phyloP scores from a whole-genome alignment of 2,329 filamentous ascomycete genomes.

The Leptodontidium sp. region DNA sequence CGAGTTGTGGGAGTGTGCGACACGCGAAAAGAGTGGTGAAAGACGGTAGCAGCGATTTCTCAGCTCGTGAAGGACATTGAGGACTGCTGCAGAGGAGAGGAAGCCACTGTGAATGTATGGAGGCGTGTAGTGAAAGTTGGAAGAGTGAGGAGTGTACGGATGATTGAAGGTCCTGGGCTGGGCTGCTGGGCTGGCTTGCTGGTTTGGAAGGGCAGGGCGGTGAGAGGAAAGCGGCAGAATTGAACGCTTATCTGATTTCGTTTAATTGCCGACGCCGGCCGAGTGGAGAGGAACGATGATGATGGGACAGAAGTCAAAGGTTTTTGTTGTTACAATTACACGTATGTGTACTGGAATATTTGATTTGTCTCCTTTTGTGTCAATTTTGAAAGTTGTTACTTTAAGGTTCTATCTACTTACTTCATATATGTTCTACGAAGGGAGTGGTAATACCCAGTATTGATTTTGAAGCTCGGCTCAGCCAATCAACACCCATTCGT shows the following conservation, averaged over 20 bases:
- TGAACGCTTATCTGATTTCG: conserved; percentile 14
- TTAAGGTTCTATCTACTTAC: no score
- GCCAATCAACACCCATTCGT: no score
- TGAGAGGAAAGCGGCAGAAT: conserved; percentile 8
- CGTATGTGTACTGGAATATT: no score
- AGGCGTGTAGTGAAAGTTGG: conserved; percentile 27
- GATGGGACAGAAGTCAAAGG: no score
- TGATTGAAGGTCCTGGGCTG: conserved; percentile 18
- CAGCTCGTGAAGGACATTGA: conserved; percentile 22
- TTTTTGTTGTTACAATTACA: no score
- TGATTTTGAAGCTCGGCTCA: no score
- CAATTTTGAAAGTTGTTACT: no score
- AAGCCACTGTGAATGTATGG: conserved; percentile 19
- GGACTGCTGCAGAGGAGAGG: conserved; percentile 7
- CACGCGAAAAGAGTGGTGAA: conserved; percentile 16
- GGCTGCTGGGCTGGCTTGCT: conserved; percentile 12
- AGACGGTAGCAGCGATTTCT: conserved; percentile 4
- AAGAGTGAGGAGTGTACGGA: conserved; percentile 19
- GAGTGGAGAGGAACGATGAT: no score
- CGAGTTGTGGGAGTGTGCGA: conserved; percentile 24
- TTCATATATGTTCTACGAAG: no score
- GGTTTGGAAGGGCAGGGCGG: conserved; percentile 13
- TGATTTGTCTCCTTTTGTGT: no score
- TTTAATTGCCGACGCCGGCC: conserved; percentile 21
- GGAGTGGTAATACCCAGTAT: no score